Evolutionary conservation across 345 rosid species (phyloP).

Genomic region (Euphorbia lathyris): DNA sequence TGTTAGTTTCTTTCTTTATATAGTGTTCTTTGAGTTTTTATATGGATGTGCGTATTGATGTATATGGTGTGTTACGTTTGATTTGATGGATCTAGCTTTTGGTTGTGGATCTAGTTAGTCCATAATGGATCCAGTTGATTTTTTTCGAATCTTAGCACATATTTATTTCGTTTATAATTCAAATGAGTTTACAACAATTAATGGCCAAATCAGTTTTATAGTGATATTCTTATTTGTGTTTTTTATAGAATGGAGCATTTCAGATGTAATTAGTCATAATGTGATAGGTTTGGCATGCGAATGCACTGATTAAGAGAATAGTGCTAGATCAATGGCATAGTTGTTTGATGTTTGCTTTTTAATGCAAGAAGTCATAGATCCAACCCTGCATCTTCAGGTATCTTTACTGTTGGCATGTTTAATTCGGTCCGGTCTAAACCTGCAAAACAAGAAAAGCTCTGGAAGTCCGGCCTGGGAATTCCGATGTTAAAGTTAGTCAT

Average conservation of each 20-base stretch:
- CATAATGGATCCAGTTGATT: too few species aligned
- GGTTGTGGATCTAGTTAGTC: too few species aligned
- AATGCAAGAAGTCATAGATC: background rate
- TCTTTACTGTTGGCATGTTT: background rate
- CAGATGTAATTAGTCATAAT: background rate
- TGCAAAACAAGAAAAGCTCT: too few species aligned
- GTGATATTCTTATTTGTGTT: too few species aligned
- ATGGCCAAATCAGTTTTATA: background rate
- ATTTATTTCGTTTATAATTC: too few species aligned
- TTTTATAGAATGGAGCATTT: background rate
- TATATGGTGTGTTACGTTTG: background rate
- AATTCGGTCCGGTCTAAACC: too few species aligned
- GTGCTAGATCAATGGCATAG: background rate
- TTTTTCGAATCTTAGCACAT: too few species aligned
- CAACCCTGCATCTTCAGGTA: background rate
- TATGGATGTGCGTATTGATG: background rate
- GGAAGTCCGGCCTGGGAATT: too few species aligned
- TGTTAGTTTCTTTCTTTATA: background rate
- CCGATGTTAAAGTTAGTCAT: too few species aligned
- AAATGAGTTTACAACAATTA: background rate
- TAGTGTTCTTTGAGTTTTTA: background rate
- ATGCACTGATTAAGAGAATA: background rate
- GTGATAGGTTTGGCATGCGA: background rate
- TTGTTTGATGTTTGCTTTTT: background rate
- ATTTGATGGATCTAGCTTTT: conserved; percentile 1